Evolutionary conservation across 1,284 basidiomycete genomes (phyloP), one percentile per base, ranked within the genome.

Genomic region (Waitea zeae): DNA sequence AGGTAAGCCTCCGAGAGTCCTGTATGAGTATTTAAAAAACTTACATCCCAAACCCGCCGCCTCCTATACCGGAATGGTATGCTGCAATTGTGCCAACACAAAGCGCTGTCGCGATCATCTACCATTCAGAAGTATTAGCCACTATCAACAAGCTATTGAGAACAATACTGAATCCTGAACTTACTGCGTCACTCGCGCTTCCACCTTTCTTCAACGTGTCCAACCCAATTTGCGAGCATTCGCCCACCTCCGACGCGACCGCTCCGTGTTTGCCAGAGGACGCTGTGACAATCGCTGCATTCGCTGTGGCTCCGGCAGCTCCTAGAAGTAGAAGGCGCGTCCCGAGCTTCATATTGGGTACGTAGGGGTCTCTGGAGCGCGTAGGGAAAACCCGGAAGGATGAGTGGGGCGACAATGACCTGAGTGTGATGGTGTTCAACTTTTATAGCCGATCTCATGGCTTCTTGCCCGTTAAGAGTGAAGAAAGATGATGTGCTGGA

Each of bases 101-200:
- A 13, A 72, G 52, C n/a, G 62, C 58, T 13, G 58, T 54, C n/a
- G 69, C 67, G 27, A 74, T 62, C 2, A 46, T 44, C 42, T 40
- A 15, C 17, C n/a, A n/a, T 15, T n/a, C 13, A 29, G 20, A 18
- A 28, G 12, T 12, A 13, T 11, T n/a, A 17, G 9, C 24, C 30
- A 20, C n/a, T 20, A 5, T 17, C 18, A 17, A 30, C 5, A 18
- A 27, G 5, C 12, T 13, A 12, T 11, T 20, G 28, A 20, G 17
- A 20, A 19, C 6, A 34, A 17, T 27, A 17, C 27, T 13, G 24
- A 29, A 28, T 12, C 4, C 17, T 7, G 6, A 5, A 38, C 41
- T 11, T 26, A 64, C 70, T 6, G 70, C 66, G 42, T 76, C 71
- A 12, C 66, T 63, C 1, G 71, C 71, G 17, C 61, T 66, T 4